A percentile compares a stretch with the other conserved stretches of the same genome.
Evolutionary conservation across 2,329 filamentous ascomycete species (phyloP).

Genomic region (Penicillium fuscoglaucum): DNA sequence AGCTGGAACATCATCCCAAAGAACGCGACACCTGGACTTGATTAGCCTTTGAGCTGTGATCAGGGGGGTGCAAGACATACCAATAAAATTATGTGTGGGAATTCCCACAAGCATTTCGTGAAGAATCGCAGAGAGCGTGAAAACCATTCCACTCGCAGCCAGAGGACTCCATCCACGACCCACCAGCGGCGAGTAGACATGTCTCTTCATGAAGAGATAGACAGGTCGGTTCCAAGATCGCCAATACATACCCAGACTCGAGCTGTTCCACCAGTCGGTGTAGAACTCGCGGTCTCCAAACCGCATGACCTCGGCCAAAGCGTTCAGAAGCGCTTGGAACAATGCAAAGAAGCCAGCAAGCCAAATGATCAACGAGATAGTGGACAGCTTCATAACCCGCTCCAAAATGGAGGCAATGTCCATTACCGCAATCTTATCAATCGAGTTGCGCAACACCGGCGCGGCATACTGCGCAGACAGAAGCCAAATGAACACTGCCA

Average conservation of each 20-base stretch:
- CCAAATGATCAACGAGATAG: constrained; percentile 95
- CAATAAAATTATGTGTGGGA: constrained; percentile 90
- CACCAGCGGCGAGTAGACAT: constrained; percentile 85
- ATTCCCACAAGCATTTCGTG: constrained; percentile 93
- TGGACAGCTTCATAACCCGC: constrained; percentile 89
- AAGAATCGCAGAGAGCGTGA: constrained; percentile 81
- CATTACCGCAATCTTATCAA: constrained; percentile 80
- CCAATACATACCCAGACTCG: constrained; percentile 86
- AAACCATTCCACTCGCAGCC: constrained; percentile 76
- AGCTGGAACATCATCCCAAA: constrained; percentile 91
- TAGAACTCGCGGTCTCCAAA: constrained; percentile 97
- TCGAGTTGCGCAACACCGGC: constrained; percentile 82
- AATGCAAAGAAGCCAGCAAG: constrained; percentile 95
- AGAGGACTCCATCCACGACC: constrained; percentile 75
- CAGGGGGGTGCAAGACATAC: constrained; percentile 48
- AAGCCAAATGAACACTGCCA: constrained; percentile 93
- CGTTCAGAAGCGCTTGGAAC: constrained; percentile 91
- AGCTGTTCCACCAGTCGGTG: constrained; percentile 96
- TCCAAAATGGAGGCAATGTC: constrained; percentile 82
- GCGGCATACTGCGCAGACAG: constrained; percentile 91
- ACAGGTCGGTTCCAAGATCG: constrained; percentile 97
- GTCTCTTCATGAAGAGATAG: constrained; percentile 92
- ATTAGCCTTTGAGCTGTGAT: constrained; percentile 4
- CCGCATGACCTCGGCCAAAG: constrained; percentile 80
- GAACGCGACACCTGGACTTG: constrained; percentile 74